Evolutionary conservation across 805 yeast genomes (phyloP).

Genomic region (Pichia sporocuriosa): DNA sequence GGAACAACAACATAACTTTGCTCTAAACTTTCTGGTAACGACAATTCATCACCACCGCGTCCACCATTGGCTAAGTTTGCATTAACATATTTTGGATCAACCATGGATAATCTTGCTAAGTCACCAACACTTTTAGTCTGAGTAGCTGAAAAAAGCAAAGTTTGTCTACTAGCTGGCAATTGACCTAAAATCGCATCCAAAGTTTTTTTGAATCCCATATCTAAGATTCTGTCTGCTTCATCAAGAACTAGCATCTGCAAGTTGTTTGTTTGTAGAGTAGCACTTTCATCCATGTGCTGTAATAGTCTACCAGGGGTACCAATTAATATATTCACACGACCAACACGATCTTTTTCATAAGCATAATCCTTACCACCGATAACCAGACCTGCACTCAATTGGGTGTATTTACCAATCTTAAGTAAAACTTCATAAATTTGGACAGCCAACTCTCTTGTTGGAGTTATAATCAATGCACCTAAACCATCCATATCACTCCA

Average conservation of each 20-base stretch:
- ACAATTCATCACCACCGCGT: slow-evolving; percentile 16
- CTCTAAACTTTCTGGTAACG: slow-evolving; percentile 76
- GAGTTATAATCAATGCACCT: slow-evolving; percentile 85
- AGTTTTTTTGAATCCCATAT: slow-evolving; percentile 86
- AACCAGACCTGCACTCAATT: slow-evolving; percentile 82
- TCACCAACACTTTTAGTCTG: slow-evolving; percentile 79
- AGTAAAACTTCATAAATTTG: slow-evolving; percentile 84
- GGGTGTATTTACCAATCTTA: slow-evolving; percentile 69
- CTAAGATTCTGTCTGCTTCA: slow-evolving; percentile 89
- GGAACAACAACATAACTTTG: slow-evolving; percentile 74
- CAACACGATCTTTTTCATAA: slow-evolving; percentile 73
- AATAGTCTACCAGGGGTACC: slow-evolving; percentile 90
- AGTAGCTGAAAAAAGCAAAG: slow-evolving; percentile 81
- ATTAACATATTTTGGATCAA: slow-evolving; percentile 55
- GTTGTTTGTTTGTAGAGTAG: slow-evolving; percentile 67
- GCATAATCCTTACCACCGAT: slow-evolving; percentile 90
- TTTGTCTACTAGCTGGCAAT: slow-evolving; percentile 76
- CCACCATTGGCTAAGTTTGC: slow-evolving; percentile 27
- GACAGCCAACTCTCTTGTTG: slow-evolving; percentile 86
- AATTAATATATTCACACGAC: slow-evolving; percentile 71
- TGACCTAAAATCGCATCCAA: slow-evolving; percentile 74
- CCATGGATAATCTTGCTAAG: slow-evolving; percentile 70
- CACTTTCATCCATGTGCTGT: slow-evolving; percentile 87
- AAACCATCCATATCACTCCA: slow-evolving; percentile 85
- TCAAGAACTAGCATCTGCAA: slow-evolving; percentile 76